phyloP scores from a whole-genome alignment of 305 asterid genomes.

The Fraxinus ornus region DNA sequence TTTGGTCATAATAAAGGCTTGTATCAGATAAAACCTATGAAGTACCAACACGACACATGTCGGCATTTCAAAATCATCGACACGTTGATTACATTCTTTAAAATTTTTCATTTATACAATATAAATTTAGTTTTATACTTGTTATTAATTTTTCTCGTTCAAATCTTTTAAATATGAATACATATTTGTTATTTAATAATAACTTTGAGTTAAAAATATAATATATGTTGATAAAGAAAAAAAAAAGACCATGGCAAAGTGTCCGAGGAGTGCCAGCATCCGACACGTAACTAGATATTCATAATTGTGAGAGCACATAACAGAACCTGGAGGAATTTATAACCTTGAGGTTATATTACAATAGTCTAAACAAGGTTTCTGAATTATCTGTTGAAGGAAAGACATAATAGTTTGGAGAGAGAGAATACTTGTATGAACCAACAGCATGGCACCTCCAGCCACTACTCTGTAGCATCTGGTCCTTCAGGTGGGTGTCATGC shows the following conservation, averaged over 20 bases:
- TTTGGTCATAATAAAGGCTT: slow-evolving; percentile 2
- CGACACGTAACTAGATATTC: not conserved
- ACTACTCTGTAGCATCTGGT: slow-evolving; percentile 40
- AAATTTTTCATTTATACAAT: too few relatives aligned
- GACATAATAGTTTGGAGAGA: slow-evolving; percentile 10
- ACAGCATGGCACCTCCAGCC: slow-evolving; percentile 96
- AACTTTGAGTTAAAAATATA: too few relatives aligned
- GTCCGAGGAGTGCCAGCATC: too few relatives aligned
- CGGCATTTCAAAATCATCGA: too few relatives aligned
- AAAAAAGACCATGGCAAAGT: not conserved
- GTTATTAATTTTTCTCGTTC: too few relatives aligned
- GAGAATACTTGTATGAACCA: slow-evolving; percentile 88
- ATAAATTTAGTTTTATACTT: too few relatives aligned
- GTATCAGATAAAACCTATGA: slow-evolving; percentile 1
- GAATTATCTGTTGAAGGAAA: slow-evolving; percentile 7
- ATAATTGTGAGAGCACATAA: not conserved
- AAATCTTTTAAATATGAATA: too few relatives aligned
- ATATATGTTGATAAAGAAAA: too few relatives aligned
- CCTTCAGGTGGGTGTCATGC: slow-evolving; percentile 36
- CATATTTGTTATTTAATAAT: too few relatives aligned
- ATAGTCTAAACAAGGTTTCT: not conserved
- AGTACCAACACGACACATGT: too few relatives aligned
- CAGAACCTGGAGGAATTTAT: not conserved
- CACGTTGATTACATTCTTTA: too few relatives aligned
- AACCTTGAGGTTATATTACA: not conserved